Percentiles rank a stretch among this genome's conserved stretches.
These are phyloP conservation scores for Trichophyton mentagrophytes DNA, from an alignment of 2,329 filamentous ascomycete genomes.

Conservation along the genomic window DNA sequence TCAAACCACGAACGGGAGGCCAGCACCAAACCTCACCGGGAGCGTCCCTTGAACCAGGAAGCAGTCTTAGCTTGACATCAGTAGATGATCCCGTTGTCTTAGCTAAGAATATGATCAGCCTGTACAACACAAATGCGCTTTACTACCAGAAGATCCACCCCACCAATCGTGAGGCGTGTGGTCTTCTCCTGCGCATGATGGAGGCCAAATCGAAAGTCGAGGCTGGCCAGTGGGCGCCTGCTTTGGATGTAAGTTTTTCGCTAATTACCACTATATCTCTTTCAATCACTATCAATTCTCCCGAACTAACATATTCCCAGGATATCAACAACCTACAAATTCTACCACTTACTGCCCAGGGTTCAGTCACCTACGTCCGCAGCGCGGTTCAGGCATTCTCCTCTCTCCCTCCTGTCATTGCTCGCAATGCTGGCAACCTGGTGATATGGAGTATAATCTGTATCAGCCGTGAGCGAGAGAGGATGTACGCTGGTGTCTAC, in stretches of 20 bases:
- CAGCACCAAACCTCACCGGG: conserved; percentile 33
- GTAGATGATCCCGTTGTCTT: conserved; percentile 55
- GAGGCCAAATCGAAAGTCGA: conserved; percentile 49
- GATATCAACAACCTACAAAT: conserved; percentile 63
- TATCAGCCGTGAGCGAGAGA: conserved; percentile 65
- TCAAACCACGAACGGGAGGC: conserved; percentile 52
- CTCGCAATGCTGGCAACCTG: conserved; percentile 78
- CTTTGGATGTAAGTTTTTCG: conserved; percentile 46
- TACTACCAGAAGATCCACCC: conserved; percentile 49
- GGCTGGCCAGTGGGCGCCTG: conserved; percentile 45
- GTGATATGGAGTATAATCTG: conserved; percentile 88
- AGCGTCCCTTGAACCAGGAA: conserved; percentile 24
- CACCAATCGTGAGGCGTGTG: conserved; percentile 46
- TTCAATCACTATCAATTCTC: neutral
- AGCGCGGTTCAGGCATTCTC: conserved; percentile 70
- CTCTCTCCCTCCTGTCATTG: conserved; percentile 62
- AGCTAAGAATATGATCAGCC: conserved; percentile 47
- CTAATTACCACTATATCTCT: neutral
- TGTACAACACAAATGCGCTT: conserved; percentile 50
- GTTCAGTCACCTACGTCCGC: conserved; percentile 68
- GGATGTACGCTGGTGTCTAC: conserved; percentile 57
- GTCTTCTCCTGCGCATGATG: conserved; percentile 48
- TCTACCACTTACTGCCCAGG: conserved; percentile 61
- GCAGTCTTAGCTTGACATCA: conserved; percentile 49
- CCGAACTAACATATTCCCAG: conserved; percentile 29